phyloP scores from a whole-genome alignment of 2,329 filamentous ascomycete species.

The Phaeosphaeriaceae sp. region DNA sequence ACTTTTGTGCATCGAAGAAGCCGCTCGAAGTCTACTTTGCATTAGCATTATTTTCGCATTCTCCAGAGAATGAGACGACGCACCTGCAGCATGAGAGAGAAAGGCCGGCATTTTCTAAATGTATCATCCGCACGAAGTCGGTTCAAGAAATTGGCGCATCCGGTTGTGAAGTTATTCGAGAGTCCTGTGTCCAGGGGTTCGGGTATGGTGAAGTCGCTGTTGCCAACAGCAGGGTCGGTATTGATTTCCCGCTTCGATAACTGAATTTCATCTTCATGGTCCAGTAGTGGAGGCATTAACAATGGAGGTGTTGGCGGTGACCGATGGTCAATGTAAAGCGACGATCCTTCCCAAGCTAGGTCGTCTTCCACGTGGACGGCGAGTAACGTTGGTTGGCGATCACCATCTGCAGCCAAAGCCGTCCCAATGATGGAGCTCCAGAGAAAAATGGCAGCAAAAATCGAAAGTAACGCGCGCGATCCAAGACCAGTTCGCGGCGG shows the following conservation, averaged over 20 bases:
- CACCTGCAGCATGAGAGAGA: constrained; percentile 84
- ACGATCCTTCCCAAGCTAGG: constrained; percentile 39
- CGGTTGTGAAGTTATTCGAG: constrained; percentile 60
- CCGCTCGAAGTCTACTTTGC: constrained; percentile 73
- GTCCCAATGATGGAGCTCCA: constrained; percentile 36
- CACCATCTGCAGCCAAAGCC: constrained; percentile 39
- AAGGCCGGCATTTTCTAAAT: constrained; percentile 78
- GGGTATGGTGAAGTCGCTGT: constrained; percentile 44
- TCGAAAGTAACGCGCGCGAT: constrained; percentile 27
- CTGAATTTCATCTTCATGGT: constrained; percentile 33
- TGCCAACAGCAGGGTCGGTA: constrained; percentile 29
- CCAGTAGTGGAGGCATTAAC: constrained; percentile 44
- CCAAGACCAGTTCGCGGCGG: constrained; percentile 13
- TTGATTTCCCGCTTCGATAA: constrained; percentile 33
- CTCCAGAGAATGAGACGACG: constrained; percentile 26
- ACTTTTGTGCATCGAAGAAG: constrained; percentile 82
- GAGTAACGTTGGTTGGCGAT: constrained; percentile 34
- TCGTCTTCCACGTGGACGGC: constrained; percentile 23
- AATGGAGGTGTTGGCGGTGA: constrained; percentile 34
- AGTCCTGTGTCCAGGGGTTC: constrained; percentile 57
- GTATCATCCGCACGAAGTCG: constrained; percentile 69
- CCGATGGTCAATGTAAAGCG: constrained; percentile 38
- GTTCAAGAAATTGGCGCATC: constrained; percentile 73
- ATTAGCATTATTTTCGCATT: constrained; percentile 10
- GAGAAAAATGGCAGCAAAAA: constrained; percentile 34